Conservation (phyloP, 2,329 filamentous ascomycete species). For the Fusarium pseudograminearum region DNA sequence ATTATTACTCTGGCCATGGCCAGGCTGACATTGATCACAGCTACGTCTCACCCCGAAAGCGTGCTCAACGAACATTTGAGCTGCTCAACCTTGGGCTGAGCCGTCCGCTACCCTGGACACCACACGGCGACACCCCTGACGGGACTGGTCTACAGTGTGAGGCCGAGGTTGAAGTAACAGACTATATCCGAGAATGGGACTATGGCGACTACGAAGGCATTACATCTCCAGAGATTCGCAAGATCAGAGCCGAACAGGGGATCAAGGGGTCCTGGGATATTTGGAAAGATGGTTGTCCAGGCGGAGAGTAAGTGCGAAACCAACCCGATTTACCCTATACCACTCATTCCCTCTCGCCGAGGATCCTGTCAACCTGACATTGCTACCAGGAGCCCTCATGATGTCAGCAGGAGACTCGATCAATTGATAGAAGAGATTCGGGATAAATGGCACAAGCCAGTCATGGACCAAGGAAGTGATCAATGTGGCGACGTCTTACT, state of each 20-base stretch:
- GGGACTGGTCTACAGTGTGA: conserved; percentile 61
- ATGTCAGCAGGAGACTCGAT: conserved; percentile 80
- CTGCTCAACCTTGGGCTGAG: conserved; percentile 80
- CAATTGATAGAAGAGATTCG: conserved; percentile 80
- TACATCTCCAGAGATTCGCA: conserved; percentile 76
- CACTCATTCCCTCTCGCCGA: not conserved
- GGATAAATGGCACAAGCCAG: conserved; percentile 70
- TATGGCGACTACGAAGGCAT: conserved; percentile 90
- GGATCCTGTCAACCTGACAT: conserved; percentile 17
- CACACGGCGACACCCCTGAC: conserved; percentile 58
- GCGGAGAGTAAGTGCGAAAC: conserved; percentile 76
- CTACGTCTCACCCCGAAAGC: conserved; percentile 87
- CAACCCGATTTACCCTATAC: conserved; percentile 12
- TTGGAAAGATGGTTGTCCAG: conserved; percentile 88
- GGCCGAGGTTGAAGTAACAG: conserved; percentile 74
- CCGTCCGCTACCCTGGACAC: conserved; percentile 77
- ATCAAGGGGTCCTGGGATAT: conserved; percentile 78
- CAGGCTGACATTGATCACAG: conserved; percentile 52
- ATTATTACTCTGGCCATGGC: not conserved
- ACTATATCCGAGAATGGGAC: conserved; percentile 86
- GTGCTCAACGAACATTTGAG: conserved; percentile 91
- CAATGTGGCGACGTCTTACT: conserved; percentile 62
- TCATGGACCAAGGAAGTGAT: conserved; percentile 66
- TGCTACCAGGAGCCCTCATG: conserved; percentile 70
- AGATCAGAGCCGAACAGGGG: conserved; percentile 67